These are phyloP conservation scores for Tylopilus vinaceipallidus DNA, from an alignment of 768 basidiomycete genomes.

Conservation along the genomic window DNA sequence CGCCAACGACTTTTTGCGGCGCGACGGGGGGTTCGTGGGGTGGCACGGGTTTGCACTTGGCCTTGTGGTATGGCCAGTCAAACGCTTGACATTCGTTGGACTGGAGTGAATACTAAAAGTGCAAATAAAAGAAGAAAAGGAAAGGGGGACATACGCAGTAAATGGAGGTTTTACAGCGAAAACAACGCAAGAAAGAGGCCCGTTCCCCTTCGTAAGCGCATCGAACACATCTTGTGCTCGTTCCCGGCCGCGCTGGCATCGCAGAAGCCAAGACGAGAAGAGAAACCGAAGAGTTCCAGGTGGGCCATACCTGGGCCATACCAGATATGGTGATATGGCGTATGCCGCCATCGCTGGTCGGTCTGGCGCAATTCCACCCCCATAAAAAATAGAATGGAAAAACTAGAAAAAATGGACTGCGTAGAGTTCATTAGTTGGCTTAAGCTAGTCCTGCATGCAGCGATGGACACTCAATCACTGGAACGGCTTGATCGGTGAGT, in stretches of 20 bases:
- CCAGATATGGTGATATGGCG: not conserved
- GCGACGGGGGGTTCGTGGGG: not conserved
- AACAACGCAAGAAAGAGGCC: conserved; percentile 25
- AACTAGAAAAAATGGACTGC: too few species aligned
- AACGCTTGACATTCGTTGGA: conserved; percentile 25
- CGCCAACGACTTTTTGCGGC: conserved; percentile 11
- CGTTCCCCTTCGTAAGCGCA: conserved; percentile 16
- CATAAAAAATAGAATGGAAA: too few species aligned
- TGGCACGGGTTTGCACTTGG: conserved; percentile 6
- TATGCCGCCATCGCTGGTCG: not conserved
- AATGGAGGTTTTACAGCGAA: conserved; percentile 21
- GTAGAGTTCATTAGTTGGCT: too few species aligned
- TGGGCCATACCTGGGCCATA: too few species aligned
- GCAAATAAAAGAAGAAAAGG: too few species aligned
- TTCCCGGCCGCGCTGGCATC: conserved; percentile 1
- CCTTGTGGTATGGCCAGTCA: conserved; percentile 25
- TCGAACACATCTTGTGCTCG: conserved; percentile 9
- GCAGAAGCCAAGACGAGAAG: not conserved
- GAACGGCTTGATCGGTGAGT: too few species aligned
- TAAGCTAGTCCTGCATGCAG: too few species aligned
- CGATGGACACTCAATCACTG: too few species aligned
- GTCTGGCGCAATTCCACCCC: not conserved
- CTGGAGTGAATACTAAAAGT: conserved; percentile 3
- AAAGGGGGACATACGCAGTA: conserved; percentile 27
- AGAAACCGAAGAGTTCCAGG: not conserved